Conservation (phyloP, 78 protist genomes). For the Anaeramoeba ignava region DNA sequence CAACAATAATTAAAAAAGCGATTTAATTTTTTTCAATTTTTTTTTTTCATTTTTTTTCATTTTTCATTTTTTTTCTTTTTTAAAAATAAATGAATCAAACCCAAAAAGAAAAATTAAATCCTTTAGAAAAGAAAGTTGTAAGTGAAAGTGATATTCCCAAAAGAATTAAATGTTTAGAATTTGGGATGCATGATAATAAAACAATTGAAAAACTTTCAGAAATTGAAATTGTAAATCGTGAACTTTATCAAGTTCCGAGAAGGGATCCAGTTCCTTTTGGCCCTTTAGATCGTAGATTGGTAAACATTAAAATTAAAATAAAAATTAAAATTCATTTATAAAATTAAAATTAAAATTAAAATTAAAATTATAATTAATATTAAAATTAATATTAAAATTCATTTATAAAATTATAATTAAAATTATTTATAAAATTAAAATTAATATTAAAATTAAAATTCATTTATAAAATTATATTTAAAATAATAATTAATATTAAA, state of each 20-base stretch:
- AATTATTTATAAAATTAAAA: too few relatives aligned
- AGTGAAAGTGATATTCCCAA: background rate
- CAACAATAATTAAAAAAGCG: too few relatives aligned
- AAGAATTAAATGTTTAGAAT: background rate
- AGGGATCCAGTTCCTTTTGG: slow-evolving; percentile 14
- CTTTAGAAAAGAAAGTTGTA: background rate
- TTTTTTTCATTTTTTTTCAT: too few relatives aligned
- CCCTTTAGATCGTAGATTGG: slow-evolving; percentile 11
- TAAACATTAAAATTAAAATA: background rate
- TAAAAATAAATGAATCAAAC: too few relatives aligned
- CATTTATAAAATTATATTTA: too few relatives aligned
- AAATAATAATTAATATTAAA: too few relatives aligned
- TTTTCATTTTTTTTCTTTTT: too few relatives aligned
- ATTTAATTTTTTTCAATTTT: too few relatives aligned
- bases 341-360: background rate
- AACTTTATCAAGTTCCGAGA: slow-evolving; percentile 1
- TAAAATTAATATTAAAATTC: too few relatives aligned
- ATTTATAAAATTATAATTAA: too few relatives aligned
- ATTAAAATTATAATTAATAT: background rate
- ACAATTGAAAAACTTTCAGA: slow-evolving; percentile 5
- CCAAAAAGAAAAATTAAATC: background rate
- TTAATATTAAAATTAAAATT: too few relatives aligned
- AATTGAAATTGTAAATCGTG: background rate
- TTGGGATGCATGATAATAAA: background rate
- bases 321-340: background rate